phyloP scores from a whole-genome alignment of 2,329 filamentous ascomycete genomes.

The Hypoxylon rubiginosum region DNA sequence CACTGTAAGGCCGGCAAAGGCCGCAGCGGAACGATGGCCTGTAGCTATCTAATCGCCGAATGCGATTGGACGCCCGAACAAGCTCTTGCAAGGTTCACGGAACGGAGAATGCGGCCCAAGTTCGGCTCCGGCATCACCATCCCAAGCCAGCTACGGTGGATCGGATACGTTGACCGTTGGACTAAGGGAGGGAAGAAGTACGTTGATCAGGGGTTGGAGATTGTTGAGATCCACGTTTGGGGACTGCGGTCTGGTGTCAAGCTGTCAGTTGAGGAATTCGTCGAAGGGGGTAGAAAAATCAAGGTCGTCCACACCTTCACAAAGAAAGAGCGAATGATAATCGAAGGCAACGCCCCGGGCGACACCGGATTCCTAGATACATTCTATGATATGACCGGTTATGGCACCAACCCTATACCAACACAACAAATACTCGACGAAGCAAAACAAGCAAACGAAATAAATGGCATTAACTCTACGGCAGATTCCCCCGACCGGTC shows the following conservation, averaged over 20 bases:
- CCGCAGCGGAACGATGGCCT: constrained; percentile 87
- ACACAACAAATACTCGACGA: constrained; percentile 56
- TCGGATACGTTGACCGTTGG: constrained; percentile 92
- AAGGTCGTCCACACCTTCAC: constrained; percentile 85
- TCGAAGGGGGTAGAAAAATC: constrained; percentile 90
- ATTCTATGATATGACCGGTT: constrained; percentile 67
- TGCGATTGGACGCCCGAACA: constrained; percentile 72
- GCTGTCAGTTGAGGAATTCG: constrained; percentile 85
- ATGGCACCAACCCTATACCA: constrained; percentile 47
- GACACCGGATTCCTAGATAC: constrained; percentile 64
- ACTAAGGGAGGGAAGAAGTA: constrained; percentile 81
- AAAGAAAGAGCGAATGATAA: constrained; percentile 76
- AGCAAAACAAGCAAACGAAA: constrained; percentile 45
- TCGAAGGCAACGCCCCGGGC: constrained; percentile 69
- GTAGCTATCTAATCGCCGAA: constrained; percentile 90
- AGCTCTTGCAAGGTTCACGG: constrained; percentile 74
- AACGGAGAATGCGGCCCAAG: constrained; percentile 86
- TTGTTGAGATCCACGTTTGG: constrained; percentile 91
- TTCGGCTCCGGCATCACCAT: constrained; percentile 95
- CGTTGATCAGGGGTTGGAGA: constrained; percentile 83
- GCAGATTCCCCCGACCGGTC: constrained; percentile 23
- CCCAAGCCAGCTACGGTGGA: constrained; percentile 88
- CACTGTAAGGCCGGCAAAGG: constrained; percentile 99
- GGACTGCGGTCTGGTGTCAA: constrained; percentile 90
- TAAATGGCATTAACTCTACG: constrained; percentile 23